These are phyloP conservation scores for Monosporascus sp. DNA, from an alignment of 2,329 filamentous ascomycete species.

Conservation along the genomic window DNA sequence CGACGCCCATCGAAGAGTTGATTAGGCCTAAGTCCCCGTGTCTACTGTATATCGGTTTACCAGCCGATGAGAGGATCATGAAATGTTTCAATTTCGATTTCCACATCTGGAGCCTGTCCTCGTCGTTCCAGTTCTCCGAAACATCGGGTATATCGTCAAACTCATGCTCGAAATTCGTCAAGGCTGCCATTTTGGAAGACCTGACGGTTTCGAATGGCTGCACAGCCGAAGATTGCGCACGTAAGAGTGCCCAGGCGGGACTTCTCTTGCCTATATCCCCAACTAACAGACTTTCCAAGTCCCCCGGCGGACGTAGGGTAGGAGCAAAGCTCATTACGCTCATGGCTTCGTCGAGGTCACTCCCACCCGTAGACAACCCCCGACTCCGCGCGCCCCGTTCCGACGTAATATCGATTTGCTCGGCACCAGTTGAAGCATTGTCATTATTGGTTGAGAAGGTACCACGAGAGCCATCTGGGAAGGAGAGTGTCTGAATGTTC, in stretches of 20 bases:
- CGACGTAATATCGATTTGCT: conserved; percentile 28
- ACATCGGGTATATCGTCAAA: conserved; percentile 69
- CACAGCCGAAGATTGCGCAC: conserved; percentile 54
- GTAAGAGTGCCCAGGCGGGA: conserved; percentile 64
- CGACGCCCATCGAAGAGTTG: conserved; percentile 89
- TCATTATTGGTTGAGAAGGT: conserved; percentile 48
- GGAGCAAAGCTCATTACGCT: conserved; percentile 65
- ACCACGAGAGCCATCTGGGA: conserved; percentile 64
- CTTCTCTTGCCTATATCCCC: conserved; percentile 64
- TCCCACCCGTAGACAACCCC: conserved; percentile 23
- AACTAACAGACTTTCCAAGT: conserved; percentile 77
- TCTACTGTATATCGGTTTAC: conserved; percentile 94
- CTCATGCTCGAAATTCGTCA: conserved; percentile 68
- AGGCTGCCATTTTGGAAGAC: conserved; percentile 38
- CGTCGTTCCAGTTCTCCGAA: conserved; percentile 39
- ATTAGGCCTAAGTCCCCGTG: conserved; percentile 88
- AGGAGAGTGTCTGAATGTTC: conserved; percentile 72
- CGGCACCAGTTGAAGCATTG: conserved; percentile 19
- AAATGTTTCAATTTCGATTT: conserved; percentile 95
- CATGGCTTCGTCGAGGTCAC: conserved; percentile 57
- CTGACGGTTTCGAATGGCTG: conserved; percentile 56
- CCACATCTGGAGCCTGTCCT: conserved; percentile 67
- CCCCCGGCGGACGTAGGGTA: conserved; percentile 57
- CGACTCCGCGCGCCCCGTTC: conserved; percentile 13
- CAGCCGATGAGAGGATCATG: conserved; percentile 90